Evolutionary conservation across 495 filamentous ascomycete species (phyloP).

Genomic region (Neurospora sp.): DNA sequence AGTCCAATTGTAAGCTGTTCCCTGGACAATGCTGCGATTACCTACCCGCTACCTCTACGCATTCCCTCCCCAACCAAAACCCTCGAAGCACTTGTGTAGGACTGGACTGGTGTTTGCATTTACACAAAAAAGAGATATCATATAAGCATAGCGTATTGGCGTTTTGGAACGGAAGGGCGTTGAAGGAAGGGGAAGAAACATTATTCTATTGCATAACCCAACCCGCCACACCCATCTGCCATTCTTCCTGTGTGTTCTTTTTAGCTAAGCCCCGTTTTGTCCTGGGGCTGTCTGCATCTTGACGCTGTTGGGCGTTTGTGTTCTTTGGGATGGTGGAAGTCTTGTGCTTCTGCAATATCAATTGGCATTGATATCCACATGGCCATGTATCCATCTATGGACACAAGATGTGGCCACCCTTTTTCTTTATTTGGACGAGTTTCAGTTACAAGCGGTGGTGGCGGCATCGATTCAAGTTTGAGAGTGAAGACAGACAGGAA

Average conservation of each 20-base stretch:
- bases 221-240: background rate
- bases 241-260: background rate
- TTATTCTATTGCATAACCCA: background rate
- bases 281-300: background rate
- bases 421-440: background rate
- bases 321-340: background rate
- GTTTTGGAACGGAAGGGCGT: constrained; percentile 6
- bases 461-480: background rate
- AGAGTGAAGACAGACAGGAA: background rate
- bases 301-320: background rate
- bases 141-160: constrained; percentile 18
- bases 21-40: constrained; percentile 7
- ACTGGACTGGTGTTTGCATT: constrained; percentile 3
- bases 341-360: background rate
- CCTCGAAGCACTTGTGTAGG: background rate
- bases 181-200: background rate
- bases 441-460: background rate
- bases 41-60: constrained; percentile 3
- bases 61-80: background rate
- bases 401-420: background rate
- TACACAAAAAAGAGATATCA: constrained; percentile 8
- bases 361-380: background rate
- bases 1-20: constrained; percentile 11
- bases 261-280: background rate
- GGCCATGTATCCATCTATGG: background rate